A percentile compares a stretch with the other conserved stretches of the same genome.
Evolutionary conservation across 345 rosid species (phyloP).

Genomic region (Eucalyptus virginea): DNA sequence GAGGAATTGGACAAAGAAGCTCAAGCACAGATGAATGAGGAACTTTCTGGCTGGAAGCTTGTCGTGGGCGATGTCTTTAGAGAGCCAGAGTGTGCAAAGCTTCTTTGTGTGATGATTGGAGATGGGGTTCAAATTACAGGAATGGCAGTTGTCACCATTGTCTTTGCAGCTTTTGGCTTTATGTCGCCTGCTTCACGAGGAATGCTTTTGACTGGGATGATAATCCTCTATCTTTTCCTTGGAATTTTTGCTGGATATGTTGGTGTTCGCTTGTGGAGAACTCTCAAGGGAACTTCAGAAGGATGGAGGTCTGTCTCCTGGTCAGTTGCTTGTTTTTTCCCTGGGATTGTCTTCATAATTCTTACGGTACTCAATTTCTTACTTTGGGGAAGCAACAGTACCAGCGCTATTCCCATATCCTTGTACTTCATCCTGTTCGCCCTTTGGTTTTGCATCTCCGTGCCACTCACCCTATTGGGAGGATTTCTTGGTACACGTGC

Average conservation of each 20-base stretch:
- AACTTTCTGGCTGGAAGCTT: conserved; percentile 48
- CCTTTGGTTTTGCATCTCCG: conserved; percentile 40
- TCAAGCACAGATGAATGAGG: conserved; percentile 42
- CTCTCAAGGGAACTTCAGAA: conserved; percentile 28
- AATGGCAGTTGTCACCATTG: conserved; percentile 29
- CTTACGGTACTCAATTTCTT: conserved; percentile 26
- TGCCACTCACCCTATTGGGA: conserved; percentile 35
- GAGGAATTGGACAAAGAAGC: conserved; percentile 40
- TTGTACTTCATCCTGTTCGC: conserved; percentile 16
- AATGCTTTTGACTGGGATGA: conserved; percentile 39
- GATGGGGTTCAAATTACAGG: conserved; percentile 38
- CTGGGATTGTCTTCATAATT: conserved; percentile 28
- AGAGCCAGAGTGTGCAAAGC: conserved; percentile 25
- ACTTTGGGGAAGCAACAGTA: conserved; percentile 36
- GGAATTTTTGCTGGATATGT: conserved; percentile 33
- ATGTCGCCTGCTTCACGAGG: conserved; percentile 49
- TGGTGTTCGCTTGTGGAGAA: conserved; percentile 26
- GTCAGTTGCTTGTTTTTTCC: conserved; percentile 35
- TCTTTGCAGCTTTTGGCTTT: conserved; percentile 35
- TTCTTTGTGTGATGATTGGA: conserved; percentile 34
- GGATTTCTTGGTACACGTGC: conserved; percentile 28
- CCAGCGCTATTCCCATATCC: conserved; percentile 35
- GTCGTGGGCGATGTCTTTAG: conserved; percentile 42
- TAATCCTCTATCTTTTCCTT: conserved; percentile 30
- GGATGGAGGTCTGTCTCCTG: conserved; percentile 36